Evolutionary conservation across 352 stramenopile species (phyloP).

Genomic region (Phytophthora pisi): DNA sequence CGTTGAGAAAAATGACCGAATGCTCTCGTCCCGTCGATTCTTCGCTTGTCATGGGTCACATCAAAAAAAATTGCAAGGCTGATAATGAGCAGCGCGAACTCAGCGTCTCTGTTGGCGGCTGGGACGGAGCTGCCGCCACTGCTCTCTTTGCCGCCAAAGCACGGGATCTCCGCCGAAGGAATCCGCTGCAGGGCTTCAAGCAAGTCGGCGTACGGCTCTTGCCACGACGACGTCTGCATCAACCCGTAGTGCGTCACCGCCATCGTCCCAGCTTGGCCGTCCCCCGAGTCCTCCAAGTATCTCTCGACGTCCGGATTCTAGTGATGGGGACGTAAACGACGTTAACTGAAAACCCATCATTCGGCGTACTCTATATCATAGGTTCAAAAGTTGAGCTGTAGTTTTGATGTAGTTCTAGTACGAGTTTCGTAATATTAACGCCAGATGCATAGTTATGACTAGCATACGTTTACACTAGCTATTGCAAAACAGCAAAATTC

Average conservation of each 20-base stretch:
- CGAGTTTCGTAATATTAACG: too few species aligned
- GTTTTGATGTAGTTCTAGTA: too few species aligned
- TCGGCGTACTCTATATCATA: too few species aligned
- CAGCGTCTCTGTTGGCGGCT: neutral
- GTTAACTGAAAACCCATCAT: too few species aligned
- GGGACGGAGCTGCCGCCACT: neutral
- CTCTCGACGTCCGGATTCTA: conserved; percentile 65
- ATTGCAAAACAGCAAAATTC: too few species aligned
- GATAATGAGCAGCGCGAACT: conserved; percentile 3
- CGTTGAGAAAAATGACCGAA: conserved; percentile 1
- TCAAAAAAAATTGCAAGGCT: neutral
- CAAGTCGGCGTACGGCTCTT: conserved; percentile 56
- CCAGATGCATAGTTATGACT: too few species aligned
- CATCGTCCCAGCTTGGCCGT: conserved; percentile 51
- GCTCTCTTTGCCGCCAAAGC: conserved; percentile 52
- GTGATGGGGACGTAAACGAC: too few species aligned
- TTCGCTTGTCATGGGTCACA: neutral
- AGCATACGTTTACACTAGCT: too few species aligned
- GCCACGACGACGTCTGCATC: conserved; percentile 61
- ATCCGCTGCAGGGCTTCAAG: conserved; percentile 52
- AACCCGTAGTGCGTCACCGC: conserved; percentile 62
- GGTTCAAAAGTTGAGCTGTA: too few species aligned
- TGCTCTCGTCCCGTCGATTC: neutral
- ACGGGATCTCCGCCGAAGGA: conserved; percentile 53
- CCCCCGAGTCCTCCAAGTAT: conserved; percentile 58